A percentile compares a stretch with the other conserved stretches of the same genome.
phyloP scores from a whole-genome alignment of 2,329 filamentous ascomycete genomes.

The Colletotrichum destructivum region DNA sequence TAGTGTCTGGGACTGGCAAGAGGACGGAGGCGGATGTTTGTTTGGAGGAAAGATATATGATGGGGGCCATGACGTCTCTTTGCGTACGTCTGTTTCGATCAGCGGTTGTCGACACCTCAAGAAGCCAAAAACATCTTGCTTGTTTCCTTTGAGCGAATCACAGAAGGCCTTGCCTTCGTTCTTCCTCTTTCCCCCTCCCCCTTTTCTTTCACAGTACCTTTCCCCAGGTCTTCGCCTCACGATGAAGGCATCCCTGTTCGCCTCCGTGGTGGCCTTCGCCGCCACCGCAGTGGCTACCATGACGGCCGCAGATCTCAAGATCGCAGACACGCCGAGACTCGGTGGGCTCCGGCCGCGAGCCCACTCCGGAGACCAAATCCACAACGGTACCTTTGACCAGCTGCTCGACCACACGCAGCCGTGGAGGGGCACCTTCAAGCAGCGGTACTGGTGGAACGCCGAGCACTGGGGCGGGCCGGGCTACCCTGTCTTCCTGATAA shows the following conservation, averaged over 20 bases:
- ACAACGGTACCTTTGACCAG: slow-evolving; percentile 29
- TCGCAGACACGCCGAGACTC: neutral
- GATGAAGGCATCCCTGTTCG: slow-evolving; percentile 16
- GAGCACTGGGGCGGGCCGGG: slow-evolving; percentile 34
- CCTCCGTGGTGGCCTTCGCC: slow-evolving; percentile 6
- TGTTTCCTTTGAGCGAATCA: no score
- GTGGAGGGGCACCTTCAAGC: slow-evolving; percentile 33
- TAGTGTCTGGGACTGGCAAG: neutral
- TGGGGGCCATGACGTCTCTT: neutral
- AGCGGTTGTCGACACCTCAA: neutral
- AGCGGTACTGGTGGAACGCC: slow-evolving; percentile 39
- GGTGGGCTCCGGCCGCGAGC: slow-evolving; percentile 11
- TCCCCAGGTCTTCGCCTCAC: neutral
- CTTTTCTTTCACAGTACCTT: neutral
- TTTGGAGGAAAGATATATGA: neutral
- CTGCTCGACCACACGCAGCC: slow-evolving; percentile 36
- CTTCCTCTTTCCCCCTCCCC: neutral
- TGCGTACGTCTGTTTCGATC: neutral
- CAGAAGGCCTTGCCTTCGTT: neutral
- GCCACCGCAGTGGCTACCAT: neutral
- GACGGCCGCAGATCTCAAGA: neutral
- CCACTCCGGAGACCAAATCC: neutral
- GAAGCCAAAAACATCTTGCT: neutral
- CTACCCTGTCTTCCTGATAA: slow-evolving; percentile 36
- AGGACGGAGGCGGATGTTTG: neutral